A percentile compares a stretch with the other conserved stretches of the same genome.
phyloP scores from a whole-genome alignment of 225 moss, liverwort and hornwort genomes.

The Polytrichum formosum region DNA sequence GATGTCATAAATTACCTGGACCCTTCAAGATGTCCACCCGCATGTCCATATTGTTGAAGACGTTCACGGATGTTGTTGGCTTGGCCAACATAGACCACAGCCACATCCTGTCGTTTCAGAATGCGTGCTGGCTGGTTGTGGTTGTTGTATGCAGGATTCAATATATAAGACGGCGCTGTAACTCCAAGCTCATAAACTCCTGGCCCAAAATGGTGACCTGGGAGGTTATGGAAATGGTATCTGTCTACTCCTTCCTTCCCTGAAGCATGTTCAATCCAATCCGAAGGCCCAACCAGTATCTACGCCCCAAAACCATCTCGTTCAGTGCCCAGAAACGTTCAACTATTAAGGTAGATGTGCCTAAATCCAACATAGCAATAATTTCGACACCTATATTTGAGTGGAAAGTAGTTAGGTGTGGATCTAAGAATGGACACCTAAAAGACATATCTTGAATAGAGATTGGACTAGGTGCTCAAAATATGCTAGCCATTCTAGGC shows the following conservation, averaged over 20 bases:
- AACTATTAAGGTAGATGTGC: too few relatives aligned
- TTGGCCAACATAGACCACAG: constrained; percentile 84
- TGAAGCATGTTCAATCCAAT: constrained; percentile 63
- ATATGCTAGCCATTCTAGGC: too few relatives aligned
- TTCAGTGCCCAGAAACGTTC: too few relatives aligned
- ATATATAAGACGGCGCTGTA: constrained; percentile 35
- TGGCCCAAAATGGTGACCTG: constrained; percentile 49
- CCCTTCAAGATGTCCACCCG: constrained; percentile 85
- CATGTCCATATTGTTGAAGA: constrained; percentile 82
- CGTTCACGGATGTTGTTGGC: constrained; percentile 85
- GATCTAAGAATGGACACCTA: too few relatives aligned
- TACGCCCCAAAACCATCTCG: constrained; percentile 4
- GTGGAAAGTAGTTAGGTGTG: too few relatives aligned
- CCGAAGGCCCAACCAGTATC: constrained; percentile 69
- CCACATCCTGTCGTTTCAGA: constrained; percentile 63
- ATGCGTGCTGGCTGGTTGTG: constrained; percentile 26
- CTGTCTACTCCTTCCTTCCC: constrained; percentile 53
- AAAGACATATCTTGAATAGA: too few relatives aligned
- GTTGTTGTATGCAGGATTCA: constrained; percentile 1
- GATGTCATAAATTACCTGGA: constrained; percentile 20
- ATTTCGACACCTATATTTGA: too few relatives aligned
- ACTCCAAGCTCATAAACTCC: constrained; percentile 92
- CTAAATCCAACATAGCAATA: too few relatives aligned
- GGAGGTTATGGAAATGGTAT: constrained; percentile 67
- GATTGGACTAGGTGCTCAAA: too few relatives aligned